Percentiles rank a stretch among this genome's conserved stretches.
These are phyloP conservation scores for Metschnikowia drakensbergensis DNA, from an alignment of 805 yeast species.

Conservation along the genomic window DNA sequence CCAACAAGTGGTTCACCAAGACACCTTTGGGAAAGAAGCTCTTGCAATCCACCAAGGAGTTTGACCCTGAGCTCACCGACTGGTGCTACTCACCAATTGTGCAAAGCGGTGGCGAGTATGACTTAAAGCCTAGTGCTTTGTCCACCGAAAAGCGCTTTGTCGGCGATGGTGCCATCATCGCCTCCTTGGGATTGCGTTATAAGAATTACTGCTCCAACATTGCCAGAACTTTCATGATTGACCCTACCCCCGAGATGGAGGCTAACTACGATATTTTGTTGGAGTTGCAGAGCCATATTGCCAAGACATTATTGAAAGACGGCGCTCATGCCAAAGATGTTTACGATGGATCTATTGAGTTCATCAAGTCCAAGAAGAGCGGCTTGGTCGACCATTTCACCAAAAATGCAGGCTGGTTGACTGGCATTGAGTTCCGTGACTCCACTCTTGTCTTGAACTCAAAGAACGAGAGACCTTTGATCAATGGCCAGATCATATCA, in stretches of 20 bases:
- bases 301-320: slow-evolving; percentile 51
- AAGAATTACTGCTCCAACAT: slow-evolving; percentile 85
- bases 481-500: slow-evolving; percentile 71
- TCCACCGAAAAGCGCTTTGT: slow-evolving; percentile 61
- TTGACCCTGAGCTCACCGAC: slow-evolving; percentile 73
- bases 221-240: slow-evolving; percentile 84
- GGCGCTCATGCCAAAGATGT: slow-evolving; percentile 67
- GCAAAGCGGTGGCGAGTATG: slow-evolving; percentile 84
- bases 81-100: slow-evolving; percentile 93
- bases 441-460: slow-evolving; percentile 66
- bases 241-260: slow-evolving; percentile 78
- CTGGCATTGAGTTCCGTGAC: slow-evolving; percentile 88
- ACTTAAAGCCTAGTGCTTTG: slow-evolving; percentile 77
- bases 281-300: slow-evolving; percentile 63
- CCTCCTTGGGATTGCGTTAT: slow-evolving; percentile 83
- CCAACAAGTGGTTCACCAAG: slow-evolving; percentile 61
- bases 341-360: slow-evolving; percentile 59
- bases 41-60: slow-evolving; percentile 50
- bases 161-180: slow-evolving; percentile 72
- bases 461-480: slow-evolving; percentile 64
- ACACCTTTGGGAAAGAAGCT: slow-evolving; percentile 49
- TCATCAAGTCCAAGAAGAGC: slow-evolving; percentile 56
- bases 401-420: slow-evolving; percentile 81
- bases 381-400: slow-evolving; percentile 62
- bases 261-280: slow-evolving; percentile 73